Conservation (phyloP, 768 basidiomycete species). For the Coprinopsis marcescibilis region DNA sequence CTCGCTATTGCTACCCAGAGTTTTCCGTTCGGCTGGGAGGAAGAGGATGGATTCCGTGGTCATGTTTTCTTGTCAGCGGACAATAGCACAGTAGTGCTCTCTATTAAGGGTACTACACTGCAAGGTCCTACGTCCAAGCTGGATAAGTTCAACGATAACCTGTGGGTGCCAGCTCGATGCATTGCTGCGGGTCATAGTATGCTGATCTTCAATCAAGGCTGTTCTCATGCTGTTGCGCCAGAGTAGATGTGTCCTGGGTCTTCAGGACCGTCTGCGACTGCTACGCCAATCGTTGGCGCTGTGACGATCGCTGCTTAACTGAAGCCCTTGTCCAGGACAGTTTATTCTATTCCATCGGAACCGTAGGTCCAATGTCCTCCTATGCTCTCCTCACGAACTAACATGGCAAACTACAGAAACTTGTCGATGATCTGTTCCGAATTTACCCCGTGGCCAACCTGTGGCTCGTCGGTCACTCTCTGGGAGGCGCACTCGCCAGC, state of each 20-base stretch:
- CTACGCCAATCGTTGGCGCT: slow-evolving; percentile 62
- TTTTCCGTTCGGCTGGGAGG: slow-evolving; percentile 78
- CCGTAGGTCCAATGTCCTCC: slow-evolving; percentile 42
- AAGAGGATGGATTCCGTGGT: slow-evolving; percentile 77
- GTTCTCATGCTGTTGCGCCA: slow-evolving; percentile 92
- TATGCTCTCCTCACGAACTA: background rate
- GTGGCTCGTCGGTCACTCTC: slow-evolving; percentile 86
- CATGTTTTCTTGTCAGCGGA: slow-evolving; percentile 79
- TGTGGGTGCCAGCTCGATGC: slow-evolving; percentile 27
- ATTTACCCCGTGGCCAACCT: slow-evolving; percentile 82
- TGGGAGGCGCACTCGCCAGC: slow-evolving; percentile 87
- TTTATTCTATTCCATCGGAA: slow-evolving; percentile 87
- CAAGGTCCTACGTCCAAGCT: slow-evolving; percentile 82
- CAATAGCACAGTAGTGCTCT: slow-evolving; percentile 78
- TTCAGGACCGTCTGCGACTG: slow-evolving; percentile 87
- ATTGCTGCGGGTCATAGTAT: background rate
- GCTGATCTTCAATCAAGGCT: slow-evolving; percentile 26
- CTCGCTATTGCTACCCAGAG: too few relatives aligned
- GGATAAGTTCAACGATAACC: slow-evolving; percentile 91
- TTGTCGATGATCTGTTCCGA: slow-evolving; percentile 80
- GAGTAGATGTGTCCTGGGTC: slow-evolving; percentile 82
- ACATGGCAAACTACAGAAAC: slow-evolving; percentile 48
- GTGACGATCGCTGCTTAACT: slow-evolving; percentile 77
- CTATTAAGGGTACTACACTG: slow-evolving; percentile 85
- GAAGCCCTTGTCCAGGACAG: slow-evolving; percentile 82